Base-by-base conservation (phyloP, 2,329 filamentous ascomycete species). In the Lasiodiplodia gonubiensis region DNA sequence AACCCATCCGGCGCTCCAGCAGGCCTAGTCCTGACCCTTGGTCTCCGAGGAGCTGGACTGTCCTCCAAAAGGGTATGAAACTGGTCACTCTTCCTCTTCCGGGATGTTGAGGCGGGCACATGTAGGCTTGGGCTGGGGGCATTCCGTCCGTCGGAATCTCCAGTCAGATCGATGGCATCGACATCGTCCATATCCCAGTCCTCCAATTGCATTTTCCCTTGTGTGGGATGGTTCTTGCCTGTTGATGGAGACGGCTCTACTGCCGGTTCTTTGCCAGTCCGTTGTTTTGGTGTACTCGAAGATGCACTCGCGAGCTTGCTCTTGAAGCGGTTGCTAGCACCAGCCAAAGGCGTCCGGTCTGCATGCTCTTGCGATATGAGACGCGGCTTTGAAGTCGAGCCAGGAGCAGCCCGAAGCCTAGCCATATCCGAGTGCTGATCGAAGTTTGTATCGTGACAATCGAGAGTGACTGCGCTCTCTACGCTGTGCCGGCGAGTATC, bases 41-140 rank as follows among this genome's bases (percentile, higher is more conserved):
- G 65, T 23, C 65, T 48, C 30, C 33, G 54, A n/a, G 2, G 33
- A 21, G 48, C 59, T 12, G 51, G 37, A 23, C 59, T 48, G 5
- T 25, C 69, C 23, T 64, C 61, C 4, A 72, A 23, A 39, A 77
- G 77, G 33, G 71, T 69, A 39, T 77, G 78, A 55, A 76, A 78
- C 25, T 83, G 81, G n/a, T 80, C 79, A 70, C 81, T 84, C 72
- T 82, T 83, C 52, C 82, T 76, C 72, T 84, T 84, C 67, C 78
- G 79, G 35, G 74, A 64, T 70, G 42, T 73, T 73, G 51, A 66
- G 69, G 12, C 57, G 61, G 14, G 69, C 69, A 46, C 61, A 5
- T 42, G 23, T 5, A 46, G 12, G 27, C 51, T 66, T 16, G 70
- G 70, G 46, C 70, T 70, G 14, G 74, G 72, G 39, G 72, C 74